Base-by-base conservation (phyloP, 768 basidiomycete genomes). In the Calocybe cyanea region DNA sequence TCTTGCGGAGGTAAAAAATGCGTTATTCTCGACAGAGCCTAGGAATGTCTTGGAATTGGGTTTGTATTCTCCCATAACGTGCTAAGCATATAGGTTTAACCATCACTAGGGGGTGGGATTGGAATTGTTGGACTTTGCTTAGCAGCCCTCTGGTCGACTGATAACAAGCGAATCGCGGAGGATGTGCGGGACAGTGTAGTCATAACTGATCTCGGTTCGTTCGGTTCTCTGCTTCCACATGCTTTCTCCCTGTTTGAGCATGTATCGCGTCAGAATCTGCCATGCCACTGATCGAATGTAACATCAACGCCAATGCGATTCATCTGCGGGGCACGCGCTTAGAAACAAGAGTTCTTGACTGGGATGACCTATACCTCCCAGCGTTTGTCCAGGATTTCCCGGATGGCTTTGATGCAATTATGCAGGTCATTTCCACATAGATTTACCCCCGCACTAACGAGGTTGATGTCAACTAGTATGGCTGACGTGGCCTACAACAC, bases 401-500 rank as follows among this genome's bases (percentile, higher is more conserved):
- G 4, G 51, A 50, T 11, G 58, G 71, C 4, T 67, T 88, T 30
- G 82, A 91, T 57, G 66, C 78, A 30, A 78, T 95, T 42, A 61
- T 92, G 88, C 90, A 62, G 48, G 85, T 71, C 8, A 20, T 19
- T 13, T 30, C 28, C 17, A n/a, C n/a, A n/a, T n/a, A n/a, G n/a
- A n/a, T n/a, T n/a, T n/a, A n/a, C 18, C 20, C 31, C 18, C 38
- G 20, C 15, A 37, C 30, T 42, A 36, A 14, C 4, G 9, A 31
- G n/a, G n/a, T n/a, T n/a, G n/a, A n/a, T n/a, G n/a, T n/a, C n/a
- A n/a, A n/a, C n/a, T 53, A 93, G 92, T 35, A 91, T 94, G 82
- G 88, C 92, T 10, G 93, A 96, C 56, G 89, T 94, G 7, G 85
- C 91, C 1, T 95, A 94, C 69, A 95, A 95, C 66, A 90, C 88